A percentile compares a stretch with the other conserved stretches of the same genome.
These are phyloP conservation scores for Diplodia intermedia DNA, from an alignment of 2,329 filamentous ascomycete genomes.

Conservation along the genomic window DNA sequence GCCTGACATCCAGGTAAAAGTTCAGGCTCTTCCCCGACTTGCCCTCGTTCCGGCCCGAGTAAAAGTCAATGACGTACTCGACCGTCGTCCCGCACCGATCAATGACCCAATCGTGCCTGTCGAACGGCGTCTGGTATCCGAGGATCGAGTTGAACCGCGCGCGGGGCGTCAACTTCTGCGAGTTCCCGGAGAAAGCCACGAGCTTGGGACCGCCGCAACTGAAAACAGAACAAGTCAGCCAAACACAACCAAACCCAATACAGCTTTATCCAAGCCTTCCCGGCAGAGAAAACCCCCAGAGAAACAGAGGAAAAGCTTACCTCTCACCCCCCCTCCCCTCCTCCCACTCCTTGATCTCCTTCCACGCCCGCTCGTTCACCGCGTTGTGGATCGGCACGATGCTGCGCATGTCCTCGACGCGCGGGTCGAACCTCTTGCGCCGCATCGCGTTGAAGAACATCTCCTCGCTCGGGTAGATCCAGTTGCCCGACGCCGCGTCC, in stretches of 20 bases:
- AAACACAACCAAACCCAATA: no score
- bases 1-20: slow-evolving; percentile 70
- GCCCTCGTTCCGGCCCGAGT: slow-evolving; percentile 70
- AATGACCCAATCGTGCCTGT: slow-evolving; percentile 96
- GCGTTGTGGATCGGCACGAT: slow-evolving; percentile 98
- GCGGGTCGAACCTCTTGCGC: slow-evolving; percentile 80
- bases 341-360: slow-evolving; percentile 91
- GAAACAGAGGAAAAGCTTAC: slow-evolving; percentile 45
- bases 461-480: slow-evolving; percentile 95
- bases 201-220: slow-evolving; percentile 80
- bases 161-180: slow-evolving; percentile 73
- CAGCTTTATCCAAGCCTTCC: no score
- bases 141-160: slow-evolving; percentile 82
- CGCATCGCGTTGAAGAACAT: slow-evolving; percentile 99
- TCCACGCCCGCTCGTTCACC: slow-evolving; percentile 96
- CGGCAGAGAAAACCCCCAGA: no score
- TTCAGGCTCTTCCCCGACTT: slow-evolving; percentile 58
- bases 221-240: slow-evolving; percentile 29
- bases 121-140: slow-evolving; percentile 92
- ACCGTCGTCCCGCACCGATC: slow-evolving; percentile 85
- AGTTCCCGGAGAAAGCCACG: slow-evolving; percentile 78
- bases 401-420: slow-evolving; percentile 79
- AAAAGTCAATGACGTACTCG: slow-evolving; percentile 99
- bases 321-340: slow-evolving; percentile 64
- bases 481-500: slow-evolving; percentile 77